Evolutionary conservation across 495 filamentous ascomycete species (phyloP).

Genomic region (Penicillium tannophilum): DNA sequence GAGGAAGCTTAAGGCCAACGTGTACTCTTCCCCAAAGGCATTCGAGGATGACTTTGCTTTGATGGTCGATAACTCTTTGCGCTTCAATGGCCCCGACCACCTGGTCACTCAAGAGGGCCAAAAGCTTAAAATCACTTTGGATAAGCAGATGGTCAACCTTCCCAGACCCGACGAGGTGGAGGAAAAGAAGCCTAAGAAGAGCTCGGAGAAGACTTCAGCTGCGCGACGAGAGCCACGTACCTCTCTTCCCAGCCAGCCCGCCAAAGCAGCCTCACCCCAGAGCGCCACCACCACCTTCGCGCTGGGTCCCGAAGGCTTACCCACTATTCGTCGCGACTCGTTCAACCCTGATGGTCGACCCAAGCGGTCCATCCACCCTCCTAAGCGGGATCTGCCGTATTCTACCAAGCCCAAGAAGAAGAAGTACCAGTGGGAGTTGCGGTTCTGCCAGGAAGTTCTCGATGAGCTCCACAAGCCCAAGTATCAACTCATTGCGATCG

Average conservation of each 20-base stretch:
- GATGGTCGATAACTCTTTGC: constrained; percentile 72
- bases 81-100: constrained; percentile 83
- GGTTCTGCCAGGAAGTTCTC: constrained; percentile 83
- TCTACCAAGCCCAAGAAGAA: constrained; percentile 85
- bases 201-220: constrained; percentile 50
- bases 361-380: constrained; percentile 92
- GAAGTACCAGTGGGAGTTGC: constrained; percentile 85
- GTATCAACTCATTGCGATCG: constrained; percentile 61
- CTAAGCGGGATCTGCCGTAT: constrained; percentile 87
- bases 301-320: constrained; percentile 79
- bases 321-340: constrained; percentile 88
- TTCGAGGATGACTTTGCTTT: constrained; percentile 72
- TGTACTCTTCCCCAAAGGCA: constrained; percentile 64
- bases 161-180: constrained; percentile 55
- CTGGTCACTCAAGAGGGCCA: constrained; percentile 64
- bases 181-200: constrained; percentile 64
- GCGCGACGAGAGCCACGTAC: constrained; percentile 57
- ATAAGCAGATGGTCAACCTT: constrained; percentile 55
- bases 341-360: constrained; percentile 75
- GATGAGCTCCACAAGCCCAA: constrained; percentile 77
- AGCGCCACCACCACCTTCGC: constrained; percentile 66
- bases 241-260: constrained; percentile 38
- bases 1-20: constrained; percentile 67
- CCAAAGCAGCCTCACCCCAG: constrained; percentile 52
- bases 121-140: constrained; percentile 62